Evolutionary conservation across 202 grass and related monocot species (phyloP).

Genomic region (Tripidium arundinaceum): DNA sequence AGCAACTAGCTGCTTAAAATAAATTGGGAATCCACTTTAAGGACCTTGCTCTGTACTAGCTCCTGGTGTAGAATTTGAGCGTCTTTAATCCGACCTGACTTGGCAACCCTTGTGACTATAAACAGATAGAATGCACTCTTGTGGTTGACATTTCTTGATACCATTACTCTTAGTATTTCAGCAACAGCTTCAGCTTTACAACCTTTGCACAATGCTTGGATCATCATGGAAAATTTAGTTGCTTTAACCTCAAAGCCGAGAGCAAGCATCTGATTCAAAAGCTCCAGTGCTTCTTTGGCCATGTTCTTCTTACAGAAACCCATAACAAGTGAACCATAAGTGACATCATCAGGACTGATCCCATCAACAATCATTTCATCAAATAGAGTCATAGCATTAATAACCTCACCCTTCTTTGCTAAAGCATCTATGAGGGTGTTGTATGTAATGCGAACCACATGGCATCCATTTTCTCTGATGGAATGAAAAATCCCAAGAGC

Average conservation of each 20-base stretch:
- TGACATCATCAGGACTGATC: conserved; percentile 62
- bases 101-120: conserved; percentile 52
- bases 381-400: conserved; percentile 53
- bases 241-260: conserved; percentile 58
- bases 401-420: conserved; percentile 56
- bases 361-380: conserved; percentile 57
- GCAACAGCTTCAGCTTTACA: conserved; percentile 47
- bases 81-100: conserved; percentile 49
- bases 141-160: conserved; percentile 40
- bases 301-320: conserved; percentile 64
- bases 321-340: conserved; percentile 72
- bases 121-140: conserved; percentile 41
- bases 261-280: conserved; percentile 55
- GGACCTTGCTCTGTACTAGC: conserved; percentile 47
- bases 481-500: conserved; percentile 48
- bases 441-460: conserved; percentile 61
- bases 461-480: conserved; percentile 53
- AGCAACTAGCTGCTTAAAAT: conserved; percentile 21
- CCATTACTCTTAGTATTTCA: conserved; percentile 48
- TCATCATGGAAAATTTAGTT: conserved; percentile 60
- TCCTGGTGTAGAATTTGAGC: conserved; percentile 40
- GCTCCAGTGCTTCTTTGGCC: conserved; percentile 43
- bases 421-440: conserved; percentile 76
- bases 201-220: conserved; percentile 60
- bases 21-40: conserved; percentile 37